Evolutionary conservation across 192 early-diverging fungal genomes (phyloP).

Genomic region (Gamsiella multidivaricata): DNA sequence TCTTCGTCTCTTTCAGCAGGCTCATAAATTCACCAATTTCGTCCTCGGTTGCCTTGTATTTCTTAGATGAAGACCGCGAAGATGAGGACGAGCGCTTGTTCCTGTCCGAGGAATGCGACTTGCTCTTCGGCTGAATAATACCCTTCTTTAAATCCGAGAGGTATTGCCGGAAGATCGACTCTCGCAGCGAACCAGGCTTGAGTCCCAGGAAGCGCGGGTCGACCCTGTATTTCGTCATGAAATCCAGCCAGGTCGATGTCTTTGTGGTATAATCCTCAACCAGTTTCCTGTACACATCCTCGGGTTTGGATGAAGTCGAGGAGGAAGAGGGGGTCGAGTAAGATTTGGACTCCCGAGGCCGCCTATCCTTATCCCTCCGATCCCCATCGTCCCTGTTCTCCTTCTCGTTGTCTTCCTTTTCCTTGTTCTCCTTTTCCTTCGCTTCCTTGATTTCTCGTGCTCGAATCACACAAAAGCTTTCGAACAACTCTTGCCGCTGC

Average conservation of each 20-base stretch:
- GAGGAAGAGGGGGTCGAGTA: constrained; percentile 9
- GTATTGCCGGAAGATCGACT: constrained; percentile 75
- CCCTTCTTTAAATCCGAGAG: constrained; percentile 62
- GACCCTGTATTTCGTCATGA: constrained; percentile 72
- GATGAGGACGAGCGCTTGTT: constrained; percentile 10
- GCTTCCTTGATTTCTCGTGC: constrained; percentile 66
- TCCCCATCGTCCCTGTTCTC: constrained; percentile 1
- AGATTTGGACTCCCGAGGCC: constrained; percentile 12
- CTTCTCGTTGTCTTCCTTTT: constrained; percentile 22
- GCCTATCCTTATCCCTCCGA: constrained; percentile 2
- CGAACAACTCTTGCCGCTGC: constrained; percentile 72
- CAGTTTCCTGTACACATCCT: constrained; percentile 68
- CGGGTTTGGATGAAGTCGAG: constrained; percentile 44
- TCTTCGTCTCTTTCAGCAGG: constrained; percentile 66
- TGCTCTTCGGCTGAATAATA: constrained; percentile 14
- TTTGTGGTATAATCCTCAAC: constrained; percentile 65
- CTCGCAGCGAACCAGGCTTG: constrained; percentile 67
- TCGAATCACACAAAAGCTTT: constrained; percentile 77
- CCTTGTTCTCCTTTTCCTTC: constrained; percentile 53
- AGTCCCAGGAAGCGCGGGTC: constrained; percentile 72
- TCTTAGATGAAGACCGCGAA: constrained; percentile 15
- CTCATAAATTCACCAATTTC: constrained; percentile 67
- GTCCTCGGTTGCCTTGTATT: constrained; percentile 53
- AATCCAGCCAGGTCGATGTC: constrained; percentile 77
- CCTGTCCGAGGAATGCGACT: neutral